Base-by-base conservation (phyloP, 1,284 basidiomycete genomes). In the Leccinum fuscescens region DNA sequence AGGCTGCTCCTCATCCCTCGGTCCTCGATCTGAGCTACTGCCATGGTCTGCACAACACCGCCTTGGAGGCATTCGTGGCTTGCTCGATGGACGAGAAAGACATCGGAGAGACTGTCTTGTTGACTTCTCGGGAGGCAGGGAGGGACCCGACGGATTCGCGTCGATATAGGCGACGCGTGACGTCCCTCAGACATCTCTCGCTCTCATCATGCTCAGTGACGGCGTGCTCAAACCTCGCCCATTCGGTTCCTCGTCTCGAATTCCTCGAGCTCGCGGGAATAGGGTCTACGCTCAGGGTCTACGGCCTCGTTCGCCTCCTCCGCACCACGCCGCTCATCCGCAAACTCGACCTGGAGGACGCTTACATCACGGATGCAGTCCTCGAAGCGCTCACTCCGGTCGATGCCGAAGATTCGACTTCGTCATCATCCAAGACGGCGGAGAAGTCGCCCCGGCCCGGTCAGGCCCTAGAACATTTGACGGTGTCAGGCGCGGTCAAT, bases 291-390 rank as follows among this genome's bases (percentile, higher is more conserved):
- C 71, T 94, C 61, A 82, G 81, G 62, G 86, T 92, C 62, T 82
- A 82, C 2, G 91, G 92, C 3, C 74, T 97, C 8, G 77, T 92
- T n/a, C 80, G 80, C 49, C 79, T 97, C 17, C 74, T 97, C 39
- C 74, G 77, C 50, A 90, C 89, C 9, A 89, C 86, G 6, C 90
- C 90, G 0, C 72, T 79, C 60, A 85, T 98, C 54, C 79, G 86
- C 56, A 85, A 83, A 56, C 74, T 98, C 49, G 96, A 98, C 71
- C 76, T 98, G 33, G 96, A 97, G 71, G 89, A 92, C 62, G 92
- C 92, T 3, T 84, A 89, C 24, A 85, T 96, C 56, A 88, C 84
- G 1, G 93, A 97, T 73, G 77, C 78, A 1, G 82, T 94, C 12
- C 72, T 97, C 20, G 75, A 78, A 14, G 79, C 80, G 1, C 76